Base-by-base conservation (phyloP, 768 basidiomycete species). In the Phaeolepiota aurea region DNA sequence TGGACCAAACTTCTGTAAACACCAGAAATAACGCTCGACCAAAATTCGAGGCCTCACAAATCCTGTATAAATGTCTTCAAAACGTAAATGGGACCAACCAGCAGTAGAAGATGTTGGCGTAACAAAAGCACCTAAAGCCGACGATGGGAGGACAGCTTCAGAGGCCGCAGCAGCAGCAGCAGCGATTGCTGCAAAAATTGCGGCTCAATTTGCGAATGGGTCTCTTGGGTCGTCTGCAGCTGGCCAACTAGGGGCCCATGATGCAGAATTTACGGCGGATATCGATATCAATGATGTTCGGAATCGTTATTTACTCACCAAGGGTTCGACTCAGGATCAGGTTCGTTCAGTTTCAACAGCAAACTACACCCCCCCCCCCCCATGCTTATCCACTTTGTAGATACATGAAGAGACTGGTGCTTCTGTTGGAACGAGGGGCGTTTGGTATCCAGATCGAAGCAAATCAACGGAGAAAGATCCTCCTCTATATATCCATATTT, bases 241-340 rank as follows among this genome's bases (percentile, higher is more conserved):
- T 16, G 71, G 70, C 13, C 51, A 62, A 37, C 76, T 76, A 48
- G 87, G 88, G 54, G 68, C 69, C 2, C 77, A 85, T 37, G 86
- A 88, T 49, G 87, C 72, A 32, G 87, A 87, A 34, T 97, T 82
- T 51, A 82, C 79, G 10, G 76, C 87, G 48, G 89, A 96, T 54
- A 93, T 97, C 42, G 94, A 97, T 58, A 96, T 98, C 59, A 97
- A 98, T 58, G 93, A 98, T 61, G 70, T 92, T 37, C 69, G 93
- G 57, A 98, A 98, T 63, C 73, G 94, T 49, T 98, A 97, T 61
- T 66, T 98, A 57, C 66, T 98, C 53, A 97, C 93, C 35, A 94
- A 89, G 59, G 89, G 90, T 2, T 74, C 86, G 9, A 97, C 94
- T 2, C 94, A 98, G 61, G 68, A 81, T 45, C 83, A 96, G 73